Evolutionary conservation across 257 asterid genomes (phyloP).

Genomic region (Gynochthodes officinalis): DNA sequence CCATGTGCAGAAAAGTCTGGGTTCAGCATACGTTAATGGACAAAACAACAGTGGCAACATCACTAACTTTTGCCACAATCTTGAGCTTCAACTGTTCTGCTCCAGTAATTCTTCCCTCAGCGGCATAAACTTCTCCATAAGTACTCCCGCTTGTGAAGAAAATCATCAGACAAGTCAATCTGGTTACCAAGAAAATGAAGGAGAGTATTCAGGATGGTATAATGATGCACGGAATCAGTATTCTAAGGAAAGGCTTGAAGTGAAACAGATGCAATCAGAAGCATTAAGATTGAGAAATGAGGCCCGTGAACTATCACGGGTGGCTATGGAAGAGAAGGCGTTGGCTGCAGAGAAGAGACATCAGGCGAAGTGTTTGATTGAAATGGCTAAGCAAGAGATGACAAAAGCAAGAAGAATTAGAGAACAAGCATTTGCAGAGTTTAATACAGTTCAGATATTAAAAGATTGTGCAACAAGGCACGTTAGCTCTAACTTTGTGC

Average conservation of each 20-base stretch:
- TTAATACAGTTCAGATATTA: conserved; percentile 18
- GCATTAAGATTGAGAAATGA: conserved; percentile 27
- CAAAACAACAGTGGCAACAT: background rate
- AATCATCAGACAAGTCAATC: background rate
- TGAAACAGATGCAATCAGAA: conserved; percentile 10
- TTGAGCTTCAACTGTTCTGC: conserved; percentile 35
- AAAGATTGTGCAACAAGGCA: conserved; percentile 24
- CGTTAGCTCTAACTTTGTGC: conserved; percentile 15
- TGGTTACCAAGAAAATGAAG: conserved; percentile 8
- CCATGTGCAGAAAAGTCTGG: background rate
- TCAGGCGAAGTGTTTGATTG: conserved; percentile 32
- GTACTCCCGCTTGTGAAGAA: background rate
- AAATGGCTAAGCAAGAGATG: conserved; percentile 38
- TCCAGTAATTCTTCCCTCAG: conserved; percentile 12
- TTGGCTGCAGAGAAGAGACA: conserved; percentile 33
- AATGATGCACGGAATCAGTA: background rate
- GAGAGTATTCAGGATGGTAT: background rate
- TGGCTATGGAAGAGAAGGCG: conserved; percentile 32
- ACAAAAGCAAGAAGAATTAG: conserved; percentile 30
- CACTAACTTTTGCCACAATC: conserved; percentile 22
- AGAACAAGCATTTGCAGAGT: conserved; percentile 28
- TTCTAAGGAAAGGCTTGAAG: background rate
- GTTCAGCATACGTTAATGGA: background rate
- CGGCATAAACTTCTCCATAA: conserved; percentile 5
- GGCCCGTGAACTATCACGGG: conserved; percentile 26